Evolutionary conservation across 2,329 filamentous ascomycete genomes (phyloP), one percentile per base, ranked within the genome.

Genomic region (Cytospora schulzeri): DNA sequence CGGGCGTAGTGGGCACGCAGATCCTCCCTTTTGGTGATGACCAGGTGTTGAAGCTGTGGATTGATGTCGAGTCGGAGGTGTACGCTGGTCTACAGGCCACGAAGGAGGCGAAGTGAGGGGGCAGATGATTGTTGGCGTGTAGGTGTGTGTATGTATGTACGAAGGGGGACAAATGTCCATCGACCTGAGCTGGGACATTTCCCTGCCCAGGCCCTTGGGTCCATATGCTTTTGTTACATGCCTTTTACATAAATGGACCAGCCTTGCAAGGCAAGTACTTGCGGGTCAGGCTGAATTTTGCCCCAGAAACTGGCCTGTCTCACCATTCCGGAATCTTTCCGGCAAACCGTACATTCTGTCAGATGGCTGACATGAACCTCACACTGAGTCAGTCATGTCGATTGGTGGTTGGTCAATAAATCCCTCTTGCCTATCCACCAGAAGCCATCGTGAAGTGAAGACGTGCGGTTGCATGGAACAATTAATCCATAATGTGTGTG

Each of bases 1-100:
- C 79, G 0, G 81, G 80, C 1, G 75, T 83, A 12, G 70, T 83
- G 7, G 76, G 74, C 53, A 75, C 75, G 33, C 81, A 83, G 71
- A 77, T 83, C 31, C 56, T 83, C 68, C 80, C 81, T 0, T 81
- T 81, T 70, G 76, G 60, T 1, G 76, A 81, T 60, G 58, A 67
- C 1, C 70, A 76, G 1, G 76, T 81, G 6, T 9, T 77, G 6
- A 70, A 70, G 0, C 57, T 81, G 31, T 81, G 77, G 77, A 61
- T 58, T 4, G 65, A 68, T 17, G 61, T 78, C 11, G 77, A 79
- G 68, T 61, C 70, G 1, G 71, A 72, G 64, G 71, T 75, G 17
- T 77, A 78, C 55, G 28, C 28, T 11, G 62, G 31, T 19, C 33
- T 65, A 19, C 48, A 52, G 15, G 33, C 51, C n/a, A 55, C 55